Conservation (phyloP, 441 rosid species). For the Croton laevigatus region DNA sequence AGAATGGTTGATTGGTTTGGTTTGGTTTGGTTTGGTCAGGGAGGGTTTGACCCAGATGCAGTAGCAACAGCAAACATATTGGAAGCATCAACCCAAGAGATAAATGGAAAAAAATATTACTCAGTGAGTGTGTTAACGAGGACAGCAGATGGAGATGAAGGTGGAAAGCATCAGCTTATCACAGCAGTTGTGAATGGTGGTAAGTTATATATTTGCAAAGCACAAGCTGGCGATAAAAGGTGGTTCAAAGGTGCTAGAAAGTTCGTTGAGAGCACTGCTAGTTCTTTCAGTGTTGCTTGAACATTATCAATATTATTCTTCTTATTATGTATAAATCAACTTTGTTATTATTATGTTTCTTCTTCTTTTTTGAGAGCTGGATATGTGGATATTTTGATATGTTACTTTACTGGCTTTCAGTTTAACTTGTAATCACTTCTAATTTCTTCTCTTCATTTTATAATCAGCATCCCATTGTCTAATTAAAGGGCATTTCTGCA, state of each 20-base stretch:
- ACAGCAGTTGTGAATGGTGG: slow-evolving; percentile 74
- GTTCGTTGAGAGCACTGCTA: slow-evolving; percentile 69
- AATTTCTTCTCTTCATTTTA: too few species aligned
- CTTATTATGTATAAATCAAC: too few species aligned
- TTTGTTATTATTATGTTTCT: too few species aligned
- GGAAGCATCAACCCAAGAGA: slow-evolving; percentile 43
- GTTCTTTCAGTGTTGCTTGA: slow-evolving; percentile 86
- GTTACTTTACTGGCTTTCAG: too few species aligned
- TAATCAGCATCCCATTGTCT: too few species aligned
- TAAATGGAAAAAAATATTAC: slow-evolving; percentile 65
- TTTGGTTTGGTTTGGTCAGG: slow-evolving; percentile 35
- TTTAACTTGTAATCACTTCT: too few species aligned
- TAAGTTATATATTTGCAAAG: slow-evolving; percentile 94
- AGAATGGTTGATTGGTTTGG: slow-evolving; percentile 12
- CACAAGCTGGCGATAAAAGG: slow-evolving; percentile 99
- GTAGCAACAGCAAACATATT: slow-evolving; percentile 92
- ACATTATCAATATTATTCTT: too few species aligned
- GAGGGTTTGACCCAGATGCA: slow-evolving; percentile 70
- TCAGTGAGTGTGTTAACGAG: slow-evolving; percentile 71
- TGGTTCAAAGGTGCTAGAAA: slow-evolving; percentile 97
- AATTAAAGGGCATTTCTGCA: too few species aligned
- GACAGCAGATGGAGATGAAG: slow-evolving; percentile 97
- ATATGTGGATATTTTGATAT: too few species aligned
- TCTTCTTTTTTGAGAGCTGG: too few species aligned
- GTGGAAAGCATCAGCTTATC: slow-evolving; percentile 87